Conservation (phyloP, 805 yeast species). For the Nematodospora valgi region DNA sequence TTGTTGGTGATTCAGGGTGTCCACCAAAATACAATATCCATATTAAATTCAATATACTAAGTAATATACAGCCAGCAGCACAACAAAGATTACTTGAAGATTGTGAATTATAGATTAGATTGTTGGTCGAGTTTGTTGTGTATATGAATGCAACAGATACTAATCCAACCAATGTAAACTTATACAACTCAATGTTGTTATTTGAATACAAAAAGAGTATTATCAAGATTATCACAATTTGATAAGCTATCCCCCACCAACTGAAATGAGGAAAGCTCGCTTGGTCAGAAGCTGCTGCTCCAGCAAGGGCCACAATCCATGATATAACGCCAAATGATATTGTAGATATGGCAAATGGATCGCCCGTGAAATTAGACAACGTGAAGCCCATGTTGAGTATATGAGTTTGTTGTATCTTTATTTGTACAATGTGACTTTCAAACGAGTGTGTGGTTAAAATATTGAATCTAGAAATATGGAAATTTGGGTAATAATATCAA, state of each 20-base stretch:
- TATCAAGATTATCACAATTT: conserved; percentile 56
- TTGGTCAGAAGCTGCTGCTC: conserved; percentile 53
- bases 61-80: conserved; percentile 85
- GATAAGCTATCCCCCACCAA: conserved; percentile 95
- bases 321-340: conserved; percentile 68
- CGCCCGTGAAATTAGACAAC: conserved; percentile 58
- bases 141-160: conserved; percentile 76
- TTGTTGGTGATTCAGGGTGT: conserved; percentile 83
- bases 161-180: conserved; percentile 52
- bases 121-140: conserved; percentile 79
- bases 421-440: too few relatives aligned
- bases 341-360: conserved; percentile 86
- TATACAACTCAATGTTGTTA: conserved; percentile 68
- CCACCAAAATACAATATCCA: conserved; percentile 92
- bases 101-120: conserved; percentile 61
- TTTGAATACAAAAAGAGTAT: conserved; percentile 52
- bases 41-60: conserved; percentile 74
- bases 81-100: conserved; percentile 75
- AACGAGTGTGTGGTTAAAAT: too few relatives aligned
- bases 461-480: too few relatives aligned
- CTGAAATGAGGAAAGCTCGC: conserved; percentile 70
- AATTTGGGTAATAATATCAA: too few relatives aligned
- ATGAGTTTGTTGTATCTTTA: too few relatives aligned
- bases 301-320: conserved; percentile 88
- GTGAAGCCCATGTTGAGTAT: conserved; percentile 39